A percentile compares a stretch with the other conserved stretches of the same genome.
These are phyloP conservation scores for Blastobotrys malaysiensis DNA, from an alignment of 1,139 yeast species.

Conservation along the genomic window DNA sequence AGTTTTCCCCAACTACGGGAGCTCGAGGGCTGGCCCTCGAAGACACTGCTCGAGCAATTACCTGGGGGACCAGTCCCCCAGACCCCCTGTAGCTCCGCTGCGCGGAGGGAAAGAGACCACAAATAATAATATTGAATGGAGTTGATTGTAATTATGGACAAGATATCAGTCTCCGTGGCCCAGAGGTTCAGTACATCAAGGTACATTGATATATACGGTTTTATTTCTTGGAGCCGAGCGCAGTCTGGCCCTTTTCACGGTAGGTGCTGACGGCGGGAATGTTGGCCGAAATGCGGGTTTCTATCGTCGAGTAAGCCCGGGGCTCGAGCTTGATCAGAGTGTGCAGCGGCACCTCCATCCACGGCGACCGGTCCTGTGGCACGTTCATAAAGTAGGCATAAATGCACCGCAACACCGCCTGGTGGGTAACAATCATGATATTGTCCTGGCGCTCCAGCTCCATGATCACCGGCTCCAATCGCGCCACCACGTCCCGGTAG, in stretches of 20 bases:
- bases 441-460: slow-evolving; percentile 96
- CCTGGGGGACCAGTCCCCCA: no score
- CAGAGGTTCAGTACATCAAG: no score
- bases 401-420: slow-evolving; percentile 92
- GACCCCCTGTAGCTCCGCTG: no score
- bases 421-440: slow-evolving; percentile 92
- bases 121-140: no score
- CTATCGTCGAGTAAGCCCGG: slow-evolving; percentile 83
- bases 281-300: slow-evolving; percentile 85
- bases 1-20: no score
- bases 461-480: slow-evolving; percentile 96
- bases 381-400: slow-evolving; percentile 98
- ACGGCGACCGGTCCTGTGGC: slow-evolving; percentile 94
- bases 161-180: no score
- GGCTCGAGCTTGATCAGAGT: slow-evolving; percentile 92
- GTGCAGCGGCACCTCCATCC: slow-evolving; percentile 98
- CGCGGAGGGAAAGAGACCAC: no score
- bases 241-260: slow-evolving; percentile 68
- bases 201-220: no score
- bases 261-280: slow-evolving; percentile 97
- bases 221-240: slow-evolving; percentile 5
- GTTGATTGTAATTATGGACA: no score
- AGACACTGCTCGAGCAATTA: no score
- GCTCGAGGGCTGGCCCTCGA: neutral
- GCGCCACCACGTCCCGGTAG: slow-evolving; percentile 87